Conservation (phyloP, 345 rosid genomes). For the Cardiospermum halicacabum region DNA sequence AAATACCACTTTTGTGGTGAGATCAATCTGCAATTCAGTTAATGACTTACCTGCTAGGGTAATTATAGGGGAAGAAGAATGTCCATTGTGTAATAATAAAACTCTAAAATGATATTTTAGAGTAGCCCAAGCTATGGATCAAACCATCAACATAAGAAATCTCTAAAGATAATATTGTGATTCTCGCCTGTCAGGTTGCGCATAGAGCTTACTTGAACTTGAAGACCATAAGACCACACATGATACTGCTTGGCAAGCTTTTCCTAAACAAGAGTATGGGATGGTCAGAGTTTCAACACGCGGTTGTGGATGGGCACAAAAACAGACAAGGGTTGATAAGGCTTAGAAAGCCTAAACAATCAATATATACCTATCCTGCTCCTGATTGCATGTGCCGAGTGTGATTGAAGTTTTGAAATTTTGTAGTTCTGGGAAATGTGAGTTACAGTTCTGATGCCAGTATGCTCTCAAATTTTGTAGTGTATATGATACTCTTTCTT, state of each 20-base stretch:
- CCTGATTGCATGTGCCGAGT: constrained; percentile 88
- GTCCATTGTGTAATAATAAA: too few relatives aligned
- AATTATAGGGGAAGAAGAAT: not conserved
- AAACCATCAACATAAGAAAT: not conserved
- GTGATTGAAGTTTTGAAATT: not conserved
- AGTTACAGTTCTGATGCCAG: not conserved
- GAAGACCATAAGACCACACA: constrained; percentile 91
- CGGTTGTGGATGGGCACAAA: constrained; percentile 63
- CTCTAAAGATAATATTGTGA: not conserved
- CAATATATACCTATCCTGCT: constrained; percentile 91
- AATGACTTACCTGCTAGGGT: not conserved
- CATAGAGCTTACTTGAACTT: constrained; percentile 73
- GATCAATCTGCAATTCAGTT: not conserved
- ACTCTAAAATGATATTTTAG: too few relatives aligned
- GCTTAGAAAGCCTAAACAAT: constrained; percentile 67
- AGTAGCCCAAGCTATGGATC: too few relatives aligned
- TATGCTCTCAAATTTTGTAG: constrained; percentile 6
- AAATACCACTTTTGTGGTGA: not conserved
- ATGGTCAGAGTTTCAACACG: constrained; percentile 73
- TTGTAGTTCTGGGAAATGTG: not conserved
- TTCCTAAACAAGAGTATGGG: constrained; percentile 75
- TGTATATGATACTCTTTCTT: not conserved
- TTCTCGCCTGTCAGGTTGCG: constrained; percentile 43
- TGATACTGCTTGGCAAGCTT: constrained; percentile 69
- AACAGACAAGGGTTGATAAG: constrained; percentile 78